A percentile compares a stretch with the other conserved stretches of the same genome.
Evolutionary conservation across 192 early-diverging fungal genomes (phyloP).

Genomic region (Funneliformis mosseae): DNA sequence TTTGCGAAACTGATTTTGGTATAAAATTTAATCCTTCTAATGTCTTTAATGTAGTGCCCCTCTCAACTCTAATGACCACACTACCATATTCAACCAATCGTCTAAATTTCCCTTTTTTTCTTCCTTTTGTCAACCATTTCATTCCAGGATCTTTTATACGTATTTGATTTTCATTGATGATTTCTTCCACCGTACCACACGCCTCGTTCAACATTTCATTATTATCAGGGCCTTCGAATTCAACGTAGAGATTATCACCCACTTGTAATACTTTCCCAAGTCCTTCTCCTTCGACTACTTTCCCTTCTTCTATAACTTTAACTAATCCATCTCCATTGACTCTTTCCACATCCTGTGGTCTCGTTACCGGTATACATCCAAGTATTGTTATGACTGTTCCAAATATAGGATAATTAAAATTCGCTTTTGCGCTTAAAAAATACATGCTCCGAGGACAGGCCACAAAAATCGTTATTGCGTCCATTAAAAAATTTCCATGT

Average conservation of each 20-base stretch:
- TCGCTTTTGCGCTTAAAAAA: slow-evolving; percentile 47
- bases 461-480: slow-evolving; percentile 42
- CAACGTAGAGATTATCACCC: slow-evolving; percentile 46
- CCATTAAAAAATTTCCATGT: slow-evolving; percentile 52
- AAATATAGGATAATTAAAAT: slow-evolving; percentile 45
- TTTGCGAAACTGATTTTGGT: neutral
- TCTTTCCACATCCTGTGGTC: slow-evolving; percentile 45
- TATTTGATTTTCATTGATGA: slow-evolving; percentile 37
- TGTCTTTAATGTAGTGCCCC: slow-evolving; percentile 45
- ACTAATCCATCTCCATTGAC: slow-evolving; percentile 37
- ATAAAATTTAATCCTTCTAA: slow-evolving; percentile 32
- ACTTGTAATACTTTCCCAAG: slow-evolving; percentile 38
- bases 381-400: slow-evolving; percentile 39
- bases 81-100: slow-evolving; percentile 39
- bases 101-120: slow-evolving; percentile 36
- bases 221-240: slow-evolving; percentile 40
- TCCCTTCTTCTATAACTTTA: slow-evolving; percentile 41
- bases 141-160: slow-evolving; percentile 44
- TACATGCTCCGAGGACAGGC: slow-evolving; percentile 44
- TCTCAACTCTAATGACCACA: slow-evolving; percentile 45
- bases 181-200: slow-evolving; percentile 40
- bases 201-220: slow-evolving; percentile 36
- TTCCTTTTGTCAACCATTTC: slow-evolving; percentile 46
- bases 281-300: slow-evolving; percentile 35
- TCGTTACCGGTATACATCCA: slow-evolving; percentile 48